Evolutionary conservation across 345 rosid species (phyloP).

Genomic region (Gossypium bickii): DNA sequence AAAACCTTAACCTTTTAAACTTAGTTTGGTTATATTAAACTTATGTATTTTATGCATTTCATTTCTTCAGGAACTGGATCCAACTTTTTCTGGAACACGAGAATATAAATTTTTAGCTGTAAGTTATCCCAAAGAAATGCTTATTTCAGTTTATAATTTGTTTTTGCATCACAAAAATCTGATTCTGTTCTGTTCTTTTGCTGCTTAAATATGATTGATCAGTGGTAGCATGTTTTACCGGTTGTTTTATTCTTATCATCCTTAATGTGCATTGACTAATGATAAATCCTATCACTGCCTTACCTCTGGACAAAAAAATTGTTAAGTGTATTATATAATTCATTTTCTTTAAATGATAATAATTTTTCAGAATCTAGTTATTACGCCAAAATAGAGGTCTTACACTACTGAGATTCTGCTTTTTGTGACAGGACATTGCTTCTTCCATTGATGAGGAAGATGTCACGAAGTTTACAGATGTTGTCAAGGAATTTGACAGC

Average conservation of each 20-base stretch:
- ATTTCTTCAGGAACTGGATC: constrained; percentile 77
- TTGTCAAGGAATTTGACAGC: constrained; percentile 92
- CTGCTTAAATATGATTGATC: background rate
- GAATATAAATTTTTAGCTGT: constrained; percentile 74
- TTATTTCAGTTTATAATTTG: constrained; percentile 1
- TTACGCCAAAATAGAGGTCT: background rate
- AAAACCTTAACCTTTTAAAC: background rate
- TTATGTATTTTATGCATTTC: constrained; percentile 6
- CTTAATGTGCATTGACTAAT: background rate
- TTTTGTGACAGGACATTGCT: constrained; percentile 64
- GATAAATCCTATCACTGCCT: background rate
- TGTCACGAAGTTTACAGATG: constrained; percentile 72
- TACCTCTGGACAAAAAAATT: background rate
- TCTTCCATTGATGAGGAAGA: constrained; percentile 94
- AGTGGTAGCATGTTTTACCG: background rate
- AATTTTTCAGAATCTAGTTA: background rate
- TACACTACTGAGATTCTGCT: background rate
- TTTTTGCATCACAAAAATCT: background rate
- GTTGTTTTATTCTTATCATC: background rate
- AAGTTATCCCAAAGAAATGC: constrained; percentile 12
- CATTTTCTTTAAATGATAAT: background rate
- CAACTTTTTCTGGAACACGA: constrained; percentile 91
- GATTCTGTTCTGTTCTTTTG: background rate
- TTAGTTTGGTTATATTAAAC: constrained; percentile 9
- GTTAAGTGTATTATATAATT: background rate